phyloP scores from a whole-genome alignment of 129 eudicot genomes.

The Mikania micrantha region DNA sequence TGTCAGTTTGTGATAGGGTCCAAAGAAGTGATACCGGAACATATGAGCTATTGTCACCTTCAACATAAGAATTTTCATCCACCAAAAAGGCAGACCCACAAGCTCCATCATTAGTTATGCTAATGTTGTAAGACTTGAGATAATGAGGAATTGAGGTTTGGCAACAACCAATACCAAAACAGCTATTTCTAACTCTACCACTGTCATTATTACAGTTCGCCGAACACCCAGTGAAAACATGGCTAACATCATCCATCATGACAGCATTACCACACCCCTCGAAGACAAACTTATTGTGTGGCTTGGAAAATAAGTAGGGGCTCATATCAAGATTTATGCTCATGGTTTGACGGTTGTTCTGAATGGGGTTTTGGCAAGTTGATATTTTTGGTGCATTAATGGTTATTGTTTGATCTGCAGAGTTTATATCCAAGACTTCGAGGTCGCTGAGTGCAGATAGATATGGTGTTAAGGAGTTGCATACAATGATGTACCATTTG shows the following conservation, averaged over 20 bases:
- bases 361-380: conserved; percentile 2
- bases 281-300: background rate
- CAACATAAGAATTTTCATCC: conserved; percentile 1
- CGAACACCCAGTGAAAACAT: background rate
- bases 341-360: no score
- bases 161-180: background rate
- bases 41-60: background rate
- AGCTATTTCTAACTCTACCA: background rate
- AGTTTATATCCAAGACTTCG: background rate
- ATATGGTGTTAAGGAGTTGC: no score
- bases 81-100: conserved; percentile 15
- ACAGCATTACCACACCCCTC: background rate
- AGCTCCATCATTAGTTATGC: background rate
- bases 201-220: background rate
- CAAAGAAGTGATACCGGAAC: conserved; percentile 10
- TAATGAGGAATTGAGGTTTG: background rate
- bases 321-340: background rate
- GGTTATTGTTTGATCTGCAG: background rate
- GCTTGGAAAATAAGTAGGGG: no score
- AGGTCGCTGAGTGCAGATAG: conserved; percentile 10
- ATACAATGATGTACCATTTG: no score
- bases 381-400: background rate
- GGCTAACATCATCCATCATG: background rate
- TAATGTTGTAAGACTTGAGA: background rate
- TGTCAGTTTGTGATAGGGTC: background rate